phyloP scores from a whole-genome alignment of 2,329 filamentous ascomycete species.

The Cordyceps javanica region DNA sequence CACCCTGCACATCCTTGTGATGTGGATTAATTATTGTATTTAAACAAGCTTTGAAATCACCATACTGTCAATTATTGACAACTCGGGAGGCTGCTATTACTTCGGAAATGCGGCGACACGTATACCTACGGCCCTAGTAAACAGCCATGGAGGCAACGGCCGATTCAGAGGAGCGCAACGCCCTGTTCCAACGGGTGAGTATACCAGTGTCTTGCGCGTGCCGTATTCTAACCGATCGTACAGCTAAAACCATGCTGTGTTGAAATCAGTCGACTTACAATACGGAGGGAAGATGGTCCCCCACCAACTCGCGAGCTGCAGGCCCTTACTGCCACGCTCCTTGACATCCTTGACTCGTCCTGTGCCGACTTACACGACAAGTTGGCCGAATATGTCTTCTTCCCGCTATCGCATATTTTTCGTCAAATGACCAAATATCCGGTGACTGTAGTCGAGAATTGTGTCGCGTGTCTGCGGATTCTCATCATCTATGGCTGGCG shows the following conservation, averaged over 20 bases:
- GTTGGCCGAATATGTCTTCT: slow-evolving; percentile 90
- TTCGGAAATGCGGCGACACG: not conserved
- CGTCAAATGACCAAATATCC: slow-evolving; percentile 68
- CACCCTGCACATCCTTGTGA: not conserved
- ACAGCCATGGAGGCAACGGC: slow-evolving; percentile 22
- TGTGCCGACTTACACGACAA: slow-evolving; percentile 62
- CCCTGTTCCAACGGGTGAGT: slow-evolving; percentile 26
- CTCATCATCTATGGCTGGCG: slow-evolving; percentile 78
- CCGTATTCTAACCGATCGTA: not conserved
- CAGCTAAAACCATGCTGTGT: slow-evolving; percentile 60
- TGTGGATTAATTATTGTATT: not conserved
- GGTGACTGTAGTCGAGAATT: slow-evolving; percentile 65
- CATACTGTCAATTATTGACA: too few species aligned
- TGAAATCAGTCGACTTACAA: slow-evolving; percentile 50
- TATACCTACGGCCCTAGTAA: slow-evolving; percentile 6
- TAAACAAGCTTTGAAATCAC: not conserved
- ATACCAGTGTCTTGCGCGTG: not conserved
- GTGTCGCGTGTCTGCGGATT: slow-evolving; percentile 66
- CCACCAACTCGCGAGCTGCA: slow-evolving; percentile 38
- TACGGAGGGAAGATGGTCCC: slow-evolving; percentile 39
- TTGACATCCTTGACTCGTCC: slow-evolving; percentile 40
- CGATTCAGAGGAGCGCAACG: slow-evolving; percentile 22
- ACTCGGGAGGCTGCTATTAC: not conserved
- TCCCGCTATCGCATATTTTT: slow-evolving; percentile 83
- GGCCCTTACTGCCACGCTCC: slow-evolving; percentile 39